Evolutionary conservation across 2,329 filamentous ascomycete genomes (phyloP).

Genomic region (Scytalidium sp.): DNA sequence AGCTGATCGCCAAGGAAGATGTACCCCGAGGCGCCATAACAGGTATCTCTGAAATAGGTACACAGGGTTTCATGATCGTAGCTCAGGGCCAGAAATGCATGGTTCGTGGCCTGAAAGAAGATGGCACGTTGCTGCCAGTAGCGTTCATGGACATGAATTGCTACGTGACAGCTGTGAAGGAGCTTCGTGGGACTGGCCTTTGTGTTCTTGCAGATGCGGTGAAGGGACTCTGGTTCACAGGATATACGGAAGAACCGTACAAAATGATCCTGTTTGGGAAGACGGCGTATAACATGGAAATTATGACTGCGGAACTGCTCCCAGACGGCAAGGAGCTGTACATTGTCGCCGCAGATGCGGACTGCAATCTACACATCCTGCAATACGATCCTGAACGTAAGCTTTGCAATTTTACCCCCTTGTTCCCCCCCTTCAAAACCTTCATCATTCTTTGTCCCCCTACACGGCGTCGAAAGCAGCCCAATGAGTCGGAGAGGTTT

Average conservation of each 20-base stretch:
- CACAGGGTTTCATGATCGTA: slow-evolving; percentile 82
- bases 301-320: slow-evolving; percentile 81
- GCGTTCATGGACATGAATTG: slow-evolving; percentile 98
- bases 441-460: slow-evolving; percentile 84
- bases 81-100: slow-evolving; percentile 97
- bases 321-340: slow-evolving; percentile 81
- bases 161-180: slow-evolving; percentile 83
- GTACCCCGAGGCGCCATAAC: slow-evolving; percentile 91
- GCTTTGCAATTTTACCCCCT: slow-evolving; percentile 31
- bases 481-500: not conserved
- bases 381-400: slow-evolving; percentile 94
- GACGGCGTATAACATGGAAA: slow-evolving; percentile 72
- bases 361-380: slow-evolving; percentile 82
- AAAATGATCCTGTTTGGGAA: slow-evolving; percentile 93
- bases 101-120: slow-evolving; percentile 93
- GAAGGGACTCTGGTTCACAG: slow-evolving; percentile 94
- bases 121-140: slow-evolving; percentile 86
- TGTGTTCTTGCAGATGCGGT: slow-evolving; percentile 86
- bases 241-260: slow-evolving; percentile 96
- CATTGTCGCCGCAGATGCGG: slow-evolving; percentile 78
- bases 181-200: slow-evolving; percentile 78
- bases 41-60: slow-evolving; percentile 78
- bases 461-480: too few relatives aligned
- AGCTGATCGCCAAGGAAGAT: slow-evolving; percentile 84
- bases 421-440: slow-evolving; percentile 58